Conservation (phyloP, 805 yeast species). For the Lipomyces starkeyi region DNA sequence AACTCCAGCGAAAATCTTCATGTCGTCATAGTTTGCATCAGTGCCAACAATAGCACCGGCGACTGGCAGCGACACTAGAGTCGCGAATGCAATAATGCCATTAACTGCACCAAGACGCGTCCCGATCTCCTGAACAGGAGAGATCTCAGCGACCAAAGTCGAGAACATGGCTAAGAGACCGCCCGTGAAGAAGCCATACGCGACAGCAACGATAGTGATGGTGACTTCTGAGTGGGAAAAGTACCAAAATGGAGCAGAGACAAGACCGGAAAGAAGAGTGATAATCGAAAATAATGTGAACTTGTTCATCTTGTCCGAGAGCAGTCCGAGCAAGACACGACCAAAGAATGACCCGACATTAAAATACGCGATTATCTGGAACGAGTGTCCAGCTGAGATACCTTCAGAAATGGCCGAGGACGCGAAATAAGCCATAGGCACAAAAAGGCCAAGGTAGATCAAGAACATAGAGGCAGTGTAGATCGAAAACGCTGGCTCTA, state of each 20-base stretch:
- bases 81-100: constrained; percentile 58
- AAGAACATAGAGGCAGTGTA: constrained; percentile 40
- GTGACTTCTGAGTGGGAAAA: constrained; percentile 9
- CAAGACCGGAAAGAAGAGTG: constrained; percentile 41
- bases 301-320: constrained; percentile 57
- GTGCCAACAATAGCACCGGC: constrained; percentile 41
- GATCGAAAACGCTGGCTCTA: constrained; percentile 41
- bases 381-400: constrained; percentile 32
- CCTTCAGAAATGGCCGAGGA: constrained; percentile 42
- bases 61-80: constrained; percentile 43
- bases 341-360: constrained; percentile 55
- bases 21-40: constrained; percentile 25
- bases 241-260: constrained; percentile 41
- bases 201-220: constrained; percentile 40
- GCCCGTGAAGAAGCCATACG: constrained; percentile 47
- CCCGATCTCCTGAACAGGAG: constrained; percentile 43
- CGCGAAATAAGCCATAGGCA: constrained; percentile 45
- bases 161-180: constrained; percentile 46
- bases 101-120: constrained; percentile 66
- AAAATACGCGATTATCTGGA: constrained; percentile 45
- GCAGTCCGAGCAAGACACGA: constrained; percentile 54
- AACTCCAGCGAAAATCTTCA: constrained; percentile 35
- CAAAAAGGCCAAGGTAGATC: constrained; percentile 44
- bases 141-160: constrained; percentile 42
- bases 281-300: constrained; percentile 47